Evolutionary conservation across 306 rosid species (phyloP).

Genomic region (Chamaecrista fasciculata): DNA sequence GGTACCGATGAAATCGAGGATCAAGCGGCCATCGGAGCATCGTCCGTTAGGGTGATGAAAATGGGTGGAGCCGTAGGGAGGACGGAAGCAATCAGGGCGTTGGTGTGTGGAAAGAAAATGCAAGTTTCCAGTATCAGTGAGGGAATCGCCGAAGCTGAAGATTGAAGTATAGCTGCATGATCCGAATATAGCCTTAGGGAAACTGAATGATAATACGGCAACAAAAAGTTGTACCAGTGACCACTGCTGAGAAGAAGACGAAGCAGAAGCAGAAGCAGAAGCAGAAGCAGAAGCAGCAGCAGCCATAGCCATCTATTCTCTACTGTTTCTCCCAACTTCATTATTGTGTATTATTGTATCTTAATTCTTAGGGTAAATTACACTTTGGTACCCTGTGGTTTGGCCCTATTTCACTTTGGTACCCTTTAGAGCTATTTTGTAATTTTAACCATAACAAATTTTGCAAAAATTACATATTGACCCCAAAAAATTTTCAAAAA

Average conservation of each 20-base stretch:
- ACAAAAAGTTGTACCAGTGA: neutral
- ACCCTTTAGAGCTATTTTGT: too few relatives aligned
- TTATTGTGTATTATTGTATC: too few relatives aligned
- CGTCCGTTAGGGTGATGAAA: slow-evolving; percentile 60
- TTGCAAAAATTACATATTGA: too few relatives aligned
- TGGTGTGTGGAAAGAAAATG: neutral
- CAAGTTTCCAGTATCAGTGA: slow-evolving; percentile 58
- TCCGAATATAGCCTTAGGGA: neutral
- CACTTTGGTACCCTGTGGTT: too few relatives aligned
- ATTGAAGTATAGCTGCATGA: slow-evolving; percentile 42
- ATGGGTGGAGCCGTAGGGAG: slow-evolving; percentile 65
- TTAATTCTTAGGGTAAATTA: too few relatives aligned
- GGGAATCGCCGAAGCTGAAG: slow-evolving; percentile 71
- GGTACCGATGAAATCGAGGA: slow-evolving; percentile 74
- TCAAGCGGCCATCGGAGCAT: slow-evolving; percentile 81
- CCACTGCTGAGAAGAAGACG: neutral
- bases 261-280: too few relatives aligned
- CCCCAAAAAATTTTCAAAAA: too few relatives aligned
- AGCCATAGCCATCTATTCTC: too few relatives aligned
- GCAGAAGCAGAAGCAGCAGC: too few relatives aligned
- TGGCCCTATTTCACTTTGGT: too few relatives aligned
- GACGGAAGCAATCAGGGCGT: slow-evolving; percentile 23
- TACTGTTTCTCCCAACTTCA: too few relatives aligned
- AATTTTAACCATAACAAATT: too few relatives aligned
- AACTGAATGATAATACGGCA: neutral